Evolutionary conservation across 148 eudicot genomes (phyloP).

Genomic region (Hydrangea macrophylla): DNA sequence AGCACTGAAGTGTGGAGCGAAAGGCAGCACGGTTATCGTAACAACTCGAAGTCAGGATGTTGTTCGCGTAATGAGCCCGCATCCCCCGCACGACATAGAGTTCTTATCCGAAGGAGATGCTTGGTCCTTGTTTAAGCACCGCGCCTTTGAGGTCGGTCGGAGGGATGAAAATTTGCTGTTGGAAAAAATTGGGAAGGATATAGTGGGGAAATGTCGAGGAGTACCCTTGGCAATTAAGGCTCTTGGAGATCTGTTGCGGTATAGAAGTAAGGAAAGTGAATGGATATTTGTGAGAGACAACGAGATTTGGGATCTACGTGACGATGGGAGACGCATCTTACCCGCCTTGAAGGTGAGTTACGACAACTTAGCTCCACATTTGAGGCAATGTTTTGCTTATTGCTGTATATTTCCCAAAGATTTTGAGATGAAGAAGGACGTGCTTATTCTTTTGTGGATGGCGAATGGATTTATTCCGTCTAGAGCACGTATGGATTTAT

Average conservation of each 20-base stretch:
- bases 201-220: constrained; percentile 16
- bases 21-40: constrained; percentile 15
- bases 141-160: constrained; percentile 10
- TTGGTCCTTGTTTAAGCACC: constrained; percentile 18
- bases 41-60: constrained; percentile 23
- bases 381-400: constrained; percentile 21
- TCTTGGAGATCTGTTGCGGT: constrained; percentile 17
- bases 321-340: constrained; percentile 1
- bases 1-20: constrained; percentile 12
- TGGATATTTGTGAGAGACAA: constrained; percentile 15
- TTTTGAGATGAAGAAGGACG: constrained; percentile 3
- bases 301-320: constrained; percentile 10
- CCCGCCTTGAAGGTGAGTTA: constrained; percentile 17
- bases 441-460: constrained; percentile 21
- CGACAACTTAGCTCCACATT: constrained; percentile 15
- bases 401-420: constrained; percentile 17
- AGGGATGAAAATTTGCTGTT: neutral
- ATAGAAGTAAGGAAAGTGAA: constrained; percentile 12
- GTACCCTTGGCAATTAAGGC: constrained; percentile 19
- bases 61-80: constrained; percentile 13
- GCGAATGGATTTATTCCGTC: constrained; percentile 23
- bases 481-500: no score
- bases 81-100: neutral
- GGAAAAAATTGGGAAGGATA: constrained; percentile 8
- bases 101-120: constrained; percentile 1